Evolutionary conservation across 495 filamentous ascomycete species (phyloP), one percentile per base, ranked within the genome.

Genomic region (Amphirosellinia nigrospora): DNA sequence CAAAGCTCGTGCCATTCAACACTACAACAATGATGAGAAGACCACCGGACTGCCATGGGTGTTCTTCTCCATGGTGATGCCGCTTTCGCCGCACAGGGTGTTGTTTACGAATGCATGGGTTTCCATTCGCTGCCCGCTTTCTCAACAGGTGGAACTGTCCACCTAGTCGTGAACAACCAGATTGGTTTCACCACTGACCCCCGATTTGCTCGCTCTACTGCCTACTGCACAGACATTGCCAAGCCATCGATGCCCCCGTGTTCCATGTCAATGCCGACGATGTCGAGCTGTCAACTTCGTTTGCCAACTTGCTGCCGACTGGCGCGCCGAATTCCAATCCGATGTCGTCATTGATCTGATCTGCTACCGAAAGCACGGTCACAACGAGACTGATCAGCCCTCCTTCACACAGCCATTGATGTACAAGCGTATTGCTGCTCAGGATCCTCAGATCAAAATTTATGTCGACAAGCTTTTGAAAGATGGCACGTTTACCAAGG

Each of bases 101-200:
- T 99, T 70, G 96, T 99, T 59, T 99, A 99, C 82, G 96, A 99
- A 84, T 98, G 94, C 70, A 91, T 99, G 86, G 96, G 96, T 69
- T 97, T 99, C 89, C 92, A 97, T 82, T 89, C 93, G 32, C 89
- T 99, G 11, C 96, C 96, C 38, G 92, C 91, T 50, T 99, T 97
- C 85, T 97, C 95, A 28, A 98, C 96, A 62, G 96, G 96, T 75
- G 96, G 96, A 75, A 99, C 96, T 62, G 93, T 99, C 79, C 96
- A 99, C 83, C 85, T 99, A 72, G 89, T 99, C 59, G 94, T 98
- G 73, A 99, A 99, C 89, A 99, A 99, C 87, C 96, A 99, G 86
- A 99, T 99, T 79, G 96, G 96, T 79, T 99, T 99, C 87, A 99
- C 96, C 65, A 99, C 96, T n/a, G 96, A 99, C 79, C 96, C 96